These are phyloP conservation scores for Bidens hawaiensis DNA, from an alignment of 140 eudicot genomes.

Conservation along the genomic window DNA sequence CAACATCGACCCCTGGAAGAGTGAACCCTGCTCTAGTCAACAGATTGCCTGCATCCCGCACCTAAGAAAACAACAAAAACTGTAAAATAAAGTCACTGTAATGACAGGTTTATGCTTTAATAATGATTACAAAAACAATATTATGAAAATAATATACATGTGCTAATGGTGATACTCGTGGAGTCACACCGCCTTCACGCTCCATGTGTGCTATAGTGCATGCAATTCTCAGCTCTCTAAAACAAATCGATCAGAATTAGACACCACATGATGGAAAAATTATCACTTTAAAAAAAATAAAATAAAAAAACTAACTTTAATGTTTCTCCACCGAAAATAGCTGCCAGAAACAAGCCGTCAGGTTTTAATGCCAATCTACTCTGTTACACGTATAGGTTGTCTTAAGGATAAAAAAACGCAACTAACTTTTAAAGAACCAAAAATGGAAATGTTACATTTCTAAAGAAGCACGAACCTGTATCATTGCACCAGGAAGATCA, in stretches of 20 bases:
- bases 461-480: conserved; percentile 48
- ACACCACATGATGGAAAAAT: background rate
- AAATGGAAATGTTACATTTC: background rate
- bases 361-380: conserved; percentile 89
- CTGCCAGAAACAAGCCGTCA: conserved; percentile 92
- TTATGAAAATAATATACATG: conserved; percentile 49
- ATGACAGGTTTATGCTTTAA: background rate
- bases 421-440: background rate
- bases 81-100: conserved; percentile 8
- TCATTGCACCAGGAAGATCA: conserved; percentile 99
- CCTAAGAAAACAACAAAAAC: conserved; percentile 39
- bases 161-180: conserved; percentile 93
- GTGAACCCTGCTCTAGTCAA: conserved; percentile 94
- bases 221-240: conserved; percentile 89
- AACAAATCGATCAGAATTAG: conserved; percentile 12
- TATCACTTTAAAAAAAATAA: background rate
- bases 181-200: conserved; percentile 98
- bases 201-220: conserved; percentile 98
- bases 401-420: background rate
- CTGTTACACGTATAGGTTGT: conserved; percentile 39
- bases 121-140: background rate
- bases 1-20: conserved; percentile 97
- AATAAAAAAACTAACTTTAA: conserved; percentile 44
- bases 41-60: conserved; percentile 97
- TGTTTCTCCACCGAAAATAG: conserved; percentile 97